Evolutionary conservation across 257 asterid species (phyloP).

Genomic region (Fraxinus americana): DNA sequence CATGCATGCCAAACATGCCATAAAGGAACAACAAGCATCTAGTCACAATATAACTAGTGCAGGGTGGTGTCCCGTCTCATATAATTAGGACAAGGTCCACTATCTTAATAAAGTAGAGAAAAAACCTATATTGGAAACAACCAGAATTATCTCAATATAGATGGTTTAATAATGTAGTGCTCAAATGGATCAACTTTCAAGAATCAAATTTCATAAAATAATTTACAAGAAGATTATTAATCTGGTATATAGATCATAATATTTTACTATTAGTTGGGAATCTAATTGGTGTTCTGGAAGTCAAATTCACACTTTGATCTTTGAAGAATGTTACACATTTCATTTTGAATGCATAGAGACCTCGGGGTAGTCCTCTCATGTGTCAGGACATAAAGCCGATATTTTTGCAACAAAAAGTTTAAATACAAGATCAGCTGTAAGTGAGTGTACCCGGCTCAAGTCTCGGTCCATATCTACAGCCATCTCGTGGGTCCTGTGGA

Average conservation of each 20-base stretch:
- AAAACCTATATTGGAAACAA: neutral
- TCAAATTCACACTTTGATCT: neutral
- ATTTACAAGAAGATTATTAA: neutral
- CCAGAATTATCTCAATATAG: neutral
- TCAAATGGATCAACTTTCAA: neutral
- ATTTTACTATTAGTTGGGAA: neutral
- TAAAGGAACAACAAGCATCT: no score
- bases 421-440: neutral
- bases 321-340: neutral
- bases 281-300: neutral
- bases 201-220: neutral
- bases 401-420: neutral
- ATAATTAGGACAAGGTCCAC: neutral
- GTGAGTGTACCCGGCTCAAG: slow-evolving; percentile 59
- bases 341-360: neutral
- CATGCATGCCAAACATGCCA: no score
- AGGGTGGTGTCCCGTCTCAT: neutral
- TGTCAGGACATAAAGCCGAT: neutral
- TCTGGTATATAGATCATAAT: neutral
- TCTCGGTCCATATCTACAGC: slow-evolving; percentile 86
- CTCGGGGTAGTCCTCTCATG: neutral
- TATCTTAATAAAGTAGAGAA: neutral
- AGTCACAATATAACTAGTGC: no score
- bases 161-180: neutral
- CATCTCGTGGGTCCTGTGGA: slow-evolving; percentile 86